These are phyloP conservation scores for Ceratocystis destructans DNA, from an alignment of 2,329 filamentous ascomycete species.

Conservation along the genomic window DNA sequence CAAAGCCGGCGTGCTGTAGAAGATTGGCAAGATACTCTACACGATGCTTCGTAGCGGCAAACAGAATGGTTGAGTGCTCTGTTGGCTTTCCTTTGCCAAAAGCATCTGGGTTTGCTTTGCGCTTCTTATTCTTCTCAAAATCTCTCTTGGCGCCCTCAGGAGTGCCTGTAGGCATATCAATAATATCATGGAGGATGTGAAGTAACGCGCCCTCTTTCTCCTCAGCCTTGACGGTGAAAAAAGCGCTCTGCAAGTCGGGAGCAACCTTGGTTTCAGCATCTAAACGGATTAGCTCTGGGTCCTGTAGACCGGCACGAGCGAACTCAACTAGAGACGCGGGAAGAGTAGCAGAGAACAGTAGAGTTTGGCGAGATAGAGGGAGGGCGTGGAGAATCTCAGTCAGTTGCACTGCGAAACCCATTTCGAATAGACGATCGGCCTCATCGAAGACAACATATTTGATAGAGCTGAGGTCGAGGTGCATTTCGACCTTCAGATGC, in stretches of 20 bases:
- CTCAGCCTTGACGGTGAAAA: conserved; percentile 80
- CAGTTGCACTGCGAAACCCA: conserved; percentile 91
- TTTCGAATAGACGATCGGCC: conserved; percentile 91
- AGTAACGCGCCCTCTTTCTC: conserved; percentile 91
- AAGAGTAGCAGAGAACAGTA: conserved; percentile 89
- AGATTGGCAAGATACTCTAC: conserved; percentile 82
- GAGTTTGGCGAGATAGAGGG: conserved; percentile 70
- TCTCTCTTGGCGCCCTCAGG: conserved; percentile 40
- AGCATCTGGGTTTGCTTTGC: conserved; percentile 49
- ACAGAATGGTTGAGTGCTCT: conserved; percentile 85
- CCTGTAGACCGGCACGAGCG: conserved; percentile 80
- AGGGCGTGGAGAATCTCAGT: conserved; percentile 85
- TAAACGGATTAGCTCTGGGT: conserved; percentile 76
- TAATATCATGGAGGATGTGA: conserved; percentile 79
- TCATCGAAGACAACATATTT: conserved; percentile 96
- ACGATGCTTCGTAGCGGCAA: conserved; percentile 90
- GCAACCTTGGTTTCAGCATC: conserved; percentile 95
- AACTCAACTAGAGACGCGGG: conserved; percentile 94
- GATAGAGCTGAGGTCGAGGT: conserved; percentile 75
- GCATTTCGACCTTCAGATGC: conserved; percentile 95
- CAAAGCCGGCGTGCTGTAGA: conserved; percentile 69
- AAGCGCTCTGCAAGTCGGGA: conserved; percentile 86
- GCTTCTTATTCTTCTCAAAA: conserved; percentile 47
- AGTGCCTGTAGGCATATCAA: conserved; percentile 67
- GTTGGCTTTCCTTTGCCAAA: conserved; percentile 58